Percentiles rank a stretch among this genome's conserved stretches.
Evolutionary conservation across 164 flowering plant genomes (phyloP).

Genomic region (Tetrastigma voinierianum): DNA sequence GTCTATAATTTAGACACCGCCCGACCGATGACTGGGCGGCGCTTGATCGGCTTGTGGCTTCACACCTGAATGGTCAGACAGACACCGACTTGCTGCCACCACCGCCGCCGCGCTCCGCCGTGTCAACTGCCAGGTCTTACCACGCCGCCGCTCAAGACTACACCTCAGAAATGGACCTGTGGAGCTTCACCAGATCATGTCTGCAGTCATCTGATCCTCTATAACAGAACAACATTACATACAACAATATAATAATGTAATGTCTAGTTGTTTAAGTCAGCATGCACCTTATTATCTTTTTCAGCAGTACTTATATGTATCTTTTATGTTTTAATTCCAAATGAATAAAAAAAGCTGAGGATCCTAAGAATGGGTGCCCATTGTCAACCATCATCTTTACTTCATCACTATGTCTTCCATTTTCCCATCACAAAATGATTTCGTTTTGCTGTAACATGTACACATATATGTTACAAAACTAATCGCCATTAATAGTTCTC

Average conservation of each 20-base stretch:
- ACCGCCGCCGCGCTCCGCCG: conserved; percentile 17
- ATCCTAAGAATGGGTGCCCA: conserved; percentile 28
- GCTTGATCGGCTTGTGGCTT: conserved; percentile 60
- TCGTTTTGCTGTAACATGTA: too few species aligned
- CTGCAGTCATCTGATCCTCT: conserved; percentile 44
- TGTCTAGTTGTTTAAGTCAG: conserved; percentile 15
- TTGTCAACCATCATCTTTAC: conserved; percentile 34
- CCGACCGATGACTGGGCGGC: conserved; percentile 48
- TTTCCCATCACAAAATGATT: neutral
- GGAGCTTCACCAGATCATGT: conserved; percentile 51
- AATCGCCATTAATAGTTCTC: too few species aligned
- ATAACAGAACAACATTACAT: conserved; percentile 21
- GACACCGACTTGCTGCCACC: too few species aligned
- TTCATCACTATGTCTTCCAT: conserved; percentile 29
- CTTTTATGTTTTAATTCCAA: neutral
- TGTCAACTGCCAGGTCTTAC: conserved; percentile 18
- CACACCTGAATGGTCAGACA: conserved; percentile 53
- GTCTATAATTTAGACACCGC: conserved; percentile 6
- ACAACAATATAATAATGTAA: conserved; percentile 5
- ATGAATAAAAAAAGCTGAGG: neutral
- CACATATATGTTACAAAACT: too few species aligned
- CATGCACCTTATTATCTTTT: conserved; percentile 10
- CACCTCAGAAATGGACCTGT: conserved; percentile 47
- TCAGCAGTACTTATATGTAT: neutral
- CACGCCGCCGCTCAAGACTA: conserved; percentile 25